These are phyloP conservation scores for Neonothopanus nambi DNA, from an alignment of 1,284 basidiomycete genomes.

Conservation along the genomic window DNA sequence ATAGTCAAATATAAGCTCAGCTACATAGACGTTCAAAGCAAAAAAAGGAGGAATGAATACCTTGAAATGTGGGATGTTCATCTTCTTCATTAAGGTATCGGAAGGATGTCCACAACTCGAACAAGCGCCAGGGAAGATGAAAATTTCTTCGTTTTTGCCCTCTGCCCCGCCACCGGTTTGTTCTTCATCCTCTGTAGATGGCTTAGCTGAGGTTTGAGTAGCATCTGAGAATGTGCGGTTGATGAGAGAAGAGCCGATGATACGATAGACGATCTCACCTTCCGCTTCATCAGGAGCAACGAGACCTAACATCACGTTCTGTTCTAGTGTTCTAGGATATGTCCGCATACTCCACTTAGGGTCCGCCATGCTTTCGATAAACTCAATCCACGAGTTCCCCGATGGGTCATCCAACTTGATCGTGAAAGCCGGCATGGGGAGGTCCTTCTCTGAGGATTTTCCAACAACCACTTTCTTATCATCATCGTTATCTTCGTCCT, in stretches of 20 bases:
- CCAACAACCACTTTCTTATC: constrained; percentile 23
- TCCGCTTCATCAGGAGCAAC: constrained; percentile 43
- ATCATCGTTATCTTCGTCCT: constrained; percentile 41
- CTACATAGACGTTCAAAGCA: not conserved
- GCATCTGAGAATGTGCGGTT: not conserved
- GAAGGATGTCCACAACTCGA: constrained; percentile 85
- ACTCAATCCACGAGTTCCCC: constrained; percentile 95
- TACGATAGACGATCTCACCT: not conserved
- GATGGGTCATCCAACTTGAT: constrained; percentile 90
- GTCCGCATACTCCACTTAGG: constrained; percentile 93
- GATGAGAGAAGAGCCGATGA: too few species aligned
- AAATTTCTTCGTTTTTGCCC: constrained; percentile 78
- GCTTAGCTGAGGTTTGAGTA: constrained; percentile 9
- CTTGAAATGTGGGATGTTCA: constrained; percentile 98
- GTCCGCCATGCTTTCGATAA: constrained; percentile 76
- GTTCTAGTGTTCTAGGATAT: constrained; percentile 81
- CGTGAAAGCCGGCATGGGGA: constrained; percentile 76
- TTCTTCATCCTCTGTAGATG: constrained; percentile 23
- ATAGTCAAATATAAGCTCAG: constrained; percentile 4
- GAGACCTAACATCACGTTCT: constrained; percentile 85
- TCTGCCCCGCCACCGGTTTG: constrained; percentile 28
- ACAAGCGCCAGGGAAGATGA: constrained; percentile 87
- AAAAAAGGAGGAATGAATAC: constrained; percentile 26
- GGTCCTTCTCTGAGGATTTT: constrained; percentile 41
- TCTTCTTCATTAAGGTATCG: constrained; percentile 94